These are phyloP conservation scores for Cocos nucifera DNA, from an alignment of 176 grass and related monocot genomes.

Conservation along the genomic window DNA sequence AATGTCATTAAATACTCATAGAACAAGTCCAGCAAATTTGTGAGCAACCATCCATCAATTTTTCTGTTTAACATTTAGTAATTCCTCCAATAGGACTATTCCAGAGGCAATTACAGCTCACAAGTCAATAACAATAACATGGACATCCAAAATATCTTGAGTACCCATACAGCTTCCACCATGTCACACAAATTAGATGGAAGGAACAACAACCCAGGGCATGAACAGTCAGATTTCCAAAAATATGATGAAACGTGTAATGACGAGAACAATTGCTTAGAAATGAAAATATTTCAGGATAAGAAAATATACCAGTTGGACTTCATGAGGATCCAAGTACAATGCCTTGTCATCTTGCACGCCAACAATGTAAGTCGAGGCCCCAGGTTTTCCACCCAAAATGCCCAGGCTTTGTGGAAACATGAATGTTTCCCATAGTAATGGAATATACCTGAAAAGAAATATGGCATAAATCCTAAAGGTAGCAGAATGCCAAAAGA, in stretches of 20 bases:
- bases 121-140: too few relatives aligned
- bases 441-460: slow-evolving; percentile 73
- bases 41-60: too few relatives aligned
- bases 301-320: slow-evolving; percentile 51
- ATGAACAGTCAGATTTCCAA: not conserved
- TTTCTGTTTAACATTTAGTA: too few relatives aligned
- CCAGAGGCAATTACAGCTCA: too few relatives aligned
- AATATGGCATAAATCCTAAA: slow-evolving; percentile 8
- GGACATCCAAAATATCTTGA: too few relatives aligned
- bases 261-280: not conserved
- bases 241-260: not conserved
- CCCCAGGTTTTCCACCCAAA: slow-evolving; percentile 92
- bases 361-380: slow-evolving; percentile 93
- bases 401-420: slow-evolving; percentile 98
- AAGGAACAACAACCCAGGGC: not conserved
- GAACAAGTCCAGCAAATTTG: too few relatives aligned
- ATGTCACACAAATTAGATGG: too few relatives aligned
- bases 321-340: slow-evolving; percentile 92
- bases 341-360: slow-evolving; percentile 85
- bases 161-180: too few relatives aligned
- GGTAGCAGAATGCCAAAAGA: too few relatives aligned
- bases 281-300: not conserved
- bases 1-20: too few relatives aligned
- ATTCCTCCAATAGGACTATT: too few relatives aligned
- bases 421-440: slow-evolving; percentile 82